A percentile compares a stretch with the other conserved stretches of the same genome.
Conservation (phyloP, 169 alveolate genomes). For the Plasmodium fragile region DNA sequence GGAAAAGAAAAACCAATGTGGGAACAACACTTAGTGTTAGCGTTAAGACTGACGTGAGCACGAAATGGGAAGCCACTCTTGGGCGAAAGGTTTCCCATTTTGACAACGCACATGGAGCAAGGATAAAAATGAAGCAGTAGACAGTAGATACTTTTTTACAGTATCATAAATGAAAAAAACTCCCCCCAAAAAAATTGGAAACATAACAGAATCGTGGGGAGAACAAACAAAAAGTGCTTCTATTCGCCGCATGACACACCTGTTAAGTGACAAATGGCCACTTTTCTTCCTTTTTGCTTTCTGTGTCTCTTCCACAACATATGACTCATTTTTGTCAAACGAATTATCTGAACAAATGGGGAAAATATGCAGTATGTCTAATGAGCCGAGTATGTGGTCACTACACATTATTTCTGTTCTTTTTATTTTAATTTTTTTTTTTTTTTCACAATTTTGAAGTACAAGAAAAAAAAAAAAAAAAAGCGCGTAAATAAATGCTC, state of each 20-base stretch:
- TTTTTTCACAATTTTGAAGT: neutral
- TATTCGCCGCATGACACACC: neutral
- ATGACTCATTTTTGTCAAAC: neutral
- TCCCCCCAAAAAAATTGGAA: neutral
- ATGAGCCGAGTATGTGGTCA: constrained; percentile 1
- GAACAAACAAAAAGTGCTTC: neutral
- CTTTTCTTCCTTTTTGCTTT: neutral
- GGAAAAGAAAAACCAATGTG: neutral
- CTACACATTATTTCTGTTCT: neutral
- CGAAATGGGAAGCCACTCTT: neutral
- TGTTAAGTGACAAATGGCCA: neutral
- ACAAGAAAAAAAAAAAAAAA: neutral
- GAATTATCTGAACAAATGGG: neutral
- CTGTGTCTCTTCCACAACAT: neutral
- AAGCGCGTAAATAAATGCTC: neutral
- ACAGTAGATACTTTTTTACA: neutral
- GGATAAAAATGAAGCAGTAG: neutral
- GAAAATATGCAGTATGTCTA: neutral
- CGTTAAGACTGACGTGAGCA: neutral
- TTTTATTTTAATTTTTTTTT: neutral
- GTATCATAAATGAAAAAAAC: neutral
- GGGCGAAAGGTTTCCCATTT: neutral
- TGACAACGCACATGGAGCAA: neutral
- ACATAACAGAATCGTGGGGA: neutral
- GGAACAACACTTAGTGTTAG: neutral